These are phyloP conservation scores for Pezicula rhizophila DNA, from an alignment of 2,329 filamentous ascomycete species.

Conservation along the genomic window DNA sequence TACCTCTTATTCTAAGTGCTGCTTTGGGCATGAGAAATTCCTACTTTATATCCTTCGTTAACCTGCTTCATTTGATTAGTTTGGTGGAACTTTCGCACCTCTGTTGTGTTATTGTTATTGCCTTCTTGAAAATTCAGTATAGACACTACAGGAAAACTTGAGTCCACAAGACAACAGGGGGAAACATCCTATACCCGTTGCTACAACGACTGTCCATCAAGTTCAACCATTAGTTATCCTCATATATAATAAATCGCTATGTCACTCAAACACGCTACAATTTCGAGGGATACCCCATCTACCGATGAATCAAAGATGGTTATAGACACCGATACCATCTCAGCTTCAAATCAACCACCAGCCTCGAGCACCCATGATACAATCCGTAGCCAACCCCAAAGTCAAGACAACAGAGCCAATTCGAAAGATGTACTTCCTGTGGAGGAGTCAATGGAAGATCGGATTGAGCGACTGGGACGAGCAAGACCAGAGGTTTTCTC, in stretches of 20 bases:
- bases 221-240: too few species aligned
- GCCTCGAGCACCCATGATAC: background rate
- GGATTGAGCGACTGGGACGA: slow-evolving; percentile 50
- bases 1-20: background rate
- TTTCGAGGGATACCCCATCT: too few species aligned
- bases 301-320: too few species aligned
- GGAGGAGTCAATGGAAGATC: slow-evolving; percentile 25
- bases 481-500: slow-evolving; percentile 49
- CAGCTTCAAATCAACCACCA: background rate
- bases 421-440: slow-evolving; percentile 4
- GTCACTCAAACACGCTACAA: too few species aligned
- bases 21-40: background rate
- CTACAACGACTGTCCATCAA: too few species aligned
- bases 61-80: background rate
- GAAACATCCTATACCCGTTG: too few species aligned
- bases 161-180: too few species aligned
- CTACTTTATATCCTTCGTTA: background rate
- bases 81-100: background rate
- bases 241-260: too few species aligned
- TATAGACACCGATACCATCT: background rate
- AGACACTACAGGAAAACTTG: too few species aligned
- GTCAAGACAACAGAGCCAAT: background rate
- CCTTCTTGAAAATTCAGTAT: background rate
- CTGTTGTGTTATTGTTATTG: background rate
- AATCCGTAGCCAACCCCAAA: background rate